Evolutionary conservation across 164 flowering plant genomes (phyloP).

Genomic region (Akebia trifoliata): DNA sequence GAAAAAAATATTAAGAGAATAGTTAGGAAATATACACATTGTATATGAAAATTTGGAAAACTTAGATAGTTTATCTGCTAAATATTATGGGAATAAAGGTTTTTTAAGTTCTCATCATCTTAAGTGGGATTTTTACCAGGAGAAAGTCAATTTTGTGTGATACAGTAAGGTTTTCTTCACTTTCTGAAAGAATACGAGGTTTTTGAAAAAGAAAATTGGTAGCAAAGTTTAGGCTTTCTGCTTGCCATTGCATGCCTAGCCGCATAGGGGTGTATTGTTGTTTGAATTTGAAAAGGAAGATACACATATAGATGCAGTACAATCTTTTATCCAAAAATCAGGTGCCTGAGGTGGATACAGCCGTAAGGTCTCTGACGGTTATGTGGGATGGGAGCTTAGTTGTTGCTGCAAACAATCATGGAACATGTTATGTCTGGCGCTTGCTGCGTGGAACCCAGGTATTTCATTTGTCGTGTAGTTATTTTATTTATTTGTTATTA

Average conservation of each 20-base stretch:
- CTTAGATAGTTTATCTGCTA: no score
- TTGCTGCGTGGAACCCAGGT: slow-evolving; percentile 83
- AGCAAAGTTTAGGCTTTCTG: no score
- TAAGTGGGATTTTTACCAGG: background rate
- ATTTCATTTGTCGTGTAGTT: background rate
- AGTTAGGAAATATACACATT: no score
- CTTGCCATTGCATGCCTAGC: no score
- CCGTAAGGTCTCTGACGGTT: slow-evolving; percentile 87
- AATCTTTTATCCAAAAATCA: slow-evolving; percentile 16
- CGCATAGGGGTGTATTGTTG: background rate
- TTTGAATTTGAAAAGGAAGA: background rate
- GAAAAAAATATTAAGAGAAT: no score
- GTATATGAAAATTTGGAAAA: no score
- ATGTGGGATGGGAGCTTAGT: slow-evolving; percentile 99
- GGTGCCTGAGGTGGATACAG: slow-evolving; percentile 99
- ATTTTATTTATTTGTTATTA: background rate
- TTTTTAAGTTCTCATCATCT: background rate
- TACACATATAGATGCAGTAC: background rate
- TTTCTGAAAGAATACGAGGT: background rate
- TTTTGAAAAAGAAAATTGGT: background rate
- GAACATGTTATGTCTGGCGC: slow-evolving; percentile 98
- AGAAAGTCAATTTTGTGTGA: background rate
- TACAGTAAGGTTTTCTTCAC: background rate
- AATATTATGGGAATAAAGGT: no score
- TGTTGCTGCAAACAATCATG: slow-evolving; percentile 93